These are phyloP conservation scores for Adansonia rubrostipa DNA, from an alignment of 441 rosid species.

Conservation along the genomic window DNA sequence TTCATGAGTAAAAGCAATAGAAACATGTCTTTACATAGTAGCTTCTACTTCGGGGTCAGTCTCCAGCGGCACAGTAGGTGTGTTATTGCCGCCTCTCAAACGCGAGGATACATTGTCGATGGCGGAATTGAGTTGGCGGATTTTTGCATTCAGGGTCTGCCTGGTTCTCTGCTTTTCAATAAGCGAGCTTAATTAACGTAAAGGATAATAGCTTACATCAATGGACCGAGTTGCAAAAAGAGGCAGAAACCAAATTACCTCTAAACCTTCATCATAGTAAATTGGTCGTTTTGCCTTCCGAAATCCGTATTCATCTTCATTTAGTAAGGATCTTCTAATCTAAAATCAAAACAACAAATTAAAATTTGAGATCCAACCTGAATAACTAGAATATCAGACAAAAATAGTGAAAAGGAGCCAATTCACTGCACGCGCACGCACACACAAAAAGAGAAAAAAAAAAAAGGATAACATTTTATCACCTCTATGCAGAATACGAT, in stretches of 20 bases:
- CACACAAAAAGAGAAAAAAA: too few species aligned
- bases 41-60: constrained; percentile 81
- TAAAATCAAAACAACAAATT: constrained; percentile 28
- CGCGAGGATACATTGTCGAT: constrained; percentile 90
- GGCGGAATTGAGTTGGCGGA: constrained; percentile 85
- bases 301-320: constrained; percentile 85
- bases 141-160: constrained; percentile 82
- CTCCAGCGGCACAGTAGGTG: constrained; percentile 46
- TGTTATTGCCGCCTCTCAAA: constrained; percentile 66
- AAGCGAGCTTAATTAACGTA: constrained; percentile 12
- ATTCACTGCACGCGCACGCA: not conserved
- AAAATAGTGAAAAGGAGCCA: not conserved
- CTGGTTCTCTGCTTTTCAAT: constrained; percentile 63
- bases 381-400: constrained; percentile 1
- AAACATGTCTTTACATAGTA: constrained; percentile 42
- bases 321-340: constrained; percentile 78
- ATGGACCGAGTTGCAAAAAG: not conserved
- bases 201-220: not conserved
- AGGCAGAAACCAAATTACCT: constrained; percentile 43
- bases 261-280: constrained; percentile 87
- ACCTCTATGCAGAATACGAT: too few species aligned
- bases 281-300: constrained; percentile 66
- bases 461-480: too few species aligned
- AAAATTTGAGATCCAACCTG: constrained; percentile 24
- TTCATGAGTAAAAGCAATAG: constrained; percentile 1